Conservation (phyloP, 495 filamentous ascomycete genomes). For the Trichocladium antarcticum region DNA sequence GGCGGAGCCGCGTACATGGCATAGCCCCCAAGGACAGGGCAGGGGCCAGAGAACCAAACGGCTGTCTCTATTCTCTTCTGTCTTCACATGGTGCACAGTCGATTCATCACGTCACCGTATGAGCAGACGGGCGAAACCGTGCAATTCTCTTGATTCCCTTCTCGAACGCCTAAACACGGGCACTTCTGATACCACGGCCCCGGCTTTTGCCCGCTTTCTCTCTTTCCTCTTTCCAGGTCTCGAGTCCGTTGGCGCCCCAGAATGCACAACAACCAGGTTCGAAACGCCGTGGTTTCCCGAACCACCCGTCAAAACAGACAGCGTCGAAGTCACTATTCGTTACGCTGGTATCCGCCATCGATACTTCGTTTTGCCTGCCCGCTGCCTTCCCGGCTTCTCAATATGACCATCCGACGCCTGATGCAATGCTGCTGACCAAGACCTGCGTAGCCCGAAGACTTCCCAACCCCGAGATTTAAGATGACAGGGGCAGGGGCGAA, state of each 20-base stretch:
- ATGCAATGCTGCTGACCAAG: slow-evolving; percentile 5
- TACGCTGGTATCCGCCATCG: background rate
- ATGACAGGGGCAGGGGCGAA: background rate
- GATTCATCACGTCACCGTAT: too few species aligned
- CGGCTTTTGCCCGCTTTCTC: too few species aligned
- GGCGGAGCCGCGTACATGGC: too few species aligned
- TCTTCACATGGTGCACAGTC: too few species aligned
- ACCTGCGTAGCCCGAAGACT: background rate
- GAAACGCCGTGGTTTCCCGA: background rate
- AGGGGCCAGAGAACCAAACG: too few species aligned
- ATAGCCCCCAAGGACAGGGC: too few species aligned
- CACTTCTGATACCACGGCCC: background rate
- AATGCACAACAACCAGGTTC: background rate
- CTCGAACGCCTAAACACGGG: background rate
- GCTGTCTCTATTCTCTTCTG: too few species aligned
- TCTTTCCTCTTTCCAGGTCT: too few species aligned
- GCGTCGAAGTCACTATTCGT: background rate
- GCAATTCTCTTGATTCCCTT: background rate
- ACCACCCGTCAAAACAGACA: background rate
- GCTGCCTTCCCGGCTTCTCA: background rate
- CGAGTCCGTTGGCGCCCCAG: background rate
- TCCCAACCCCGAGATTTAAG: slow-evolving; percentile 3
- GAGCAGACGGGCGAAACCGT: background rate
- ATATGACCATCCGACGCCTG: slow-evolving; percentile 6
- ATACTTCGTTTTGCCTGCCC: background rate